Conservation (phyloP, 129 eudicot species). For the Logfia minima region DNA sequence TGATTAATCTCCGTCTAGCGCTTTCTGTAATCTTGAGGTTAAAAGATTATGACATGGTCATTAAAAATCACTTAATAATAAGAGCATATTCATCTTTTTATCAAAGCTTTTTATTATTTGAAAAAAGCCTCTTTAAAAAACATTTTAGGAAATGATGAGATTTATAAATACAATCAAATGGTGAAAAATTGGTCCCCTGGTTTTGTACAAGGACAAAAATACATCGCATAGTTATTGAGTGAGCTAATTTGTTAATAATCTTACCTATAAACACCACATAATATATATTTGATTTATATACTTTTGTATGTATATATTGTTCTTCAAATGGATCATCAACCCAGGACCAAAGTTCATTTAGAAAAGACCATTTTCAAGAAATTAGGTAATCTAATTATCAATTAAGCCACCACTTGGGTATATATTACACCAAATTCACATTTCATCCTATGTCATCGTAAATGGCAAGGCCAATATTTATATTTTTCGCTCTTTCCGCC, state of each 20-base stretch:
- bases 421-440: constrained; percentile 15
- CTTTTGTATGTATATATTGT: neutral
- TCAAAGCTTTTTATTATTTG: too few species aligned
- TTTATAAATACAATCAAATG: too few species aligned
- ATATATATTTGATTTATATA: neutral
- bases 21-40: too few species aligned
- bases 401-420: constrained; percentile 7
- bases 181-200: neutral
- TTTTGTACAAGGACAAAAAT: neutral
- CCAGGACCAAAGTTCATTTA: constrained; percentile 22
- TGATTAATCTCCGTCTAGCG: too few species aligned
- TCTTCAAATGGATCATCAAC: constrained; percentile 41
- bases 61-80: too few species aligned
- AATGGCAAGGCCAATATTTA: constrained; percentile 31
- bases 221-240: neutral
- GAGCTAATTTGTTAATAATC: neutral
- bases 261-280: neutral
- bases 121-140: too few species aligned
- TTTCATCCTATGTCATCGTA: constrained; percentile 15
- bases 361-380: constrained; percentile 20
- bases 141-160: too few species aligned
- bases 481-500: constrained; percentile 18
- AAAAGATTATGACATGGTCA: too few species aligned
- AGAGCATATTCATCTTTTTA: too few species aligned
- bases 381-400: constrained; percentile 48